A percentile compares a stretch with the other conserved stretches of the same genome.
These are phyloP conservation scores for Pythium utonaiense DNA, from an alignment of 352 stramenopile genomes.

Conservation along the genomic window DNA sequence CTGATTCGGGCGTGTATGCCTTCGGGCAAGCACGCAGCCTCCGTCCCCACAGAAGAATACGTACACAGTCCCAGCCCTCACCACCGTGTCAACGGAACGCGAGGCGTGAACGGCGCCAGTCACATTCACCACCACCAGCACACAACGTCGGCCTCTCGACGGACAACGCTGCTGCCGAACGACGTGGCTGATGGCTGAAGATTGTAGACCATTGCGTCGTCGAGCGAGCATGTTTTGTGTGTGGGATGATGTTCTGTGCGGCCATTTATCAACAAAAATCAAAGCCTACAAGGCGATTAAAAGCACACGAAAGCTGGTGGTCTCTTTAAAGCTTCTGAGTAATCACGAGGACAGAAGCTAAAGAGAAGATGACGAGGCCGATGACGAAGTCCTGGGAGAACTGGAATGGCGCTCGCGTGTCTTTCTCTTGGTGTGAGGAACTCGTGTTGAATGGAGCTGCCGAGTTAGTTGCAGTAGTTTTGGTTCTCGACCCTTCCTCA, in stretches of 20 bases:
- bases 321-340: conserved; percentile 31
- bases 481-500: background rate
- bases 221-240: background rate
- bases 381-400: conserved; percentile 49
- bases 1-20: conserved; percentile 48
- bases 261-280: background rate
- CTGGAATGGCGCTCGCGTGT: conserved; percentile 23
- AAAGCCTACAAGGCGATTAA: background rate
- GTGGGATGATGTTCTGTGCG: background rate
- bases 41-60: conserved; percentile 36
- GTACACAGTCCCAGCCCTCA: conserved; percentile 26
- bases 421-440: background rate
- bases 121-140: conserved; percentile 15
- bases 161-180: conserved; percentile 10
- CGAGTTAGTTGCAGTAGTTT: background rate
- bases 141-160: conserved; percentile 3
- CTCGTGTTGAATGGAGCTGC: background rate
- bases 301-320: background rate
- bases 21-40: conserved; percentile 24
- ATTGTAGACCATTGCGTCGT: background rate
- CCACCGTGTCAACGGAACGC: conserved; percentile 18
- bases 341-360: conserved; percentile 32
- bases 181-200: conserved; percentile 7
- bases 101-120: conserved; percentile 12
- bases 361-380: conserved; percentile 14